A percentile compares a stretch with the other conserved stretches of the same genome.
Evolutionary conservation across 2,329 filamentous ascomycete species (phyloP).

Genomic region (Coniochaeta sp.): DNA sequence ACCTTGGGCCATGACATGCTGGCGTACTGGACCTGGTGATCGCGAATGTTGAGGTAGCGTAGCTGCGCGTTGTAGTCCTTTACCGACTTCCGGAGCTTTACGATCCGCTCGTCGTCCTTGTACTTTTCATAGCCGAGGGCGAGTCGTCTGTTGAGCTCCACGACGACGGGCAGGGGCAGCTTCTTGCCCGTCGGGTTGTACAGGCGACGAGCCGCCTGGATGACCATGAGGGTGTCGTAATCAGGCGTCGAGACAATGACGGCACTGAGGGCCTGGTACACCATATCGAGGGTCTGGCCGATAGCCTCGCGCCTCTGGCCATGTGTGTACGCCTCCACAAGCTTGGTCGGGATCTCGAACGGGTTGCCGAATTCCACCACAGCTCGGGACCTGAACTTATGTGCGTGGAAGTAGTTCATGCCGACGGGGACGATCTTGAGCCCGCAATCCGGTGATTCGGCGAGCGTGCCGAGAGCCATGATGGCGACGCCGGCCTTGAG

Average conservation of each 20-base stretch:
- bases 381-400: constrained; percentile 94
- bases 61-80: constrained; percentile 82
- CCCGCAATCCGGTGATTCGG: constrained; percentile 76
- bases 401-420: constrained; percentile 99
- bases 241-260: constrained; percentile 91
- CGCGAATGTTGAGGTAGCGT: constrained; percentile 76
- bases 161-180: constrained; percentile 81
- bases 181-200: constrained; percentile 96
- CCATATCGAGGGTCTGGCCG: constrained; percentile 73
- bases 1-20: constrained; percentile 74
- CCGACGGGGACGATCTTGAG: constrained; percentile 93
- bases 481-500: constrained; percentile 96
- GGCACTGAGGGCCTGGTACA: constrained; percentile 76
- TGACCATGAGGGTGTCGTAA: constrained; percentile 94
- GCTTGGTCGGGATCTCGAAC: constrained; percentile 72
- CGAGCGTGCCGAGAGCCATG: constrained; percentile 89
- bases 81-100: constrained; percentile 66
- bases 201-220: constrained; percentile 85
- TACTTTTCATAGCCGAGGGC: constrained; percentile 88
- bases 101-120: constrained; percentile 82
- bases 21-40: constrained; percentile 92
- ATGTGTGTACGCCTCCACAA: constrained; percentile 78
- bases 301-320: constrained; percentile 84
- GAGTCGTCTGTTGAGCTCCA: constrained; percentile 87
- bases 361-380: constrained; percentile 93